Base-by-base conservation (phyloP, 169 alveolate species). In the Theileria orientalis region DNA sequence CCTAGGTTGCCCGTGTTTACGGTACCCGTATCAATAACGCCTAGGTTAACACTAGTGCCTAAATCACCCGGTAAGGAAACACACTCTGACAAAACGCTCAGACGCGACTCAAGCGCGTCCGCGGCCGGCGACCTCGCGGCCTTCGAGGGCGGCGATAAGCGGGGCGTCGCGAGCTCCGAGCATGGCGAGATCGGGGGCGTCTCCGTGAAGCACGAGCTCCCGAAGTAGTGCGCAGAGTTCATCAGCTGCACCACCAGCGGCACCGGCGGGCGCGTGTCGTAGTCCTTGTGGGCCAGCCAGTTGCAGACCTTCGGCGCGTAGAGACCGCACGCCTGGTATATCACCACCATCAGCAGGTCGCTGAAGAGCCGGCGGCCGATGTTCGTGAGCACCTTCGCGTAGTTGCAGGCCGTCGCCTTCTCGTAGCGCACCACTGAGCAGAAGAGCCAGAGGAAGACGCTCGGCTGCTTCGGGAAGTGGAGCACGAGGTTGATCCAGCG, bases 221-320 rank as follows among this genome's bases (percentile, higher is more conserved):
- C 49, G 19, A 59, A 76, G 64, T 69, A 67, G 51, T 78, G 67
- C 30, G 56, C 30, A 40, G 33, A 21, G 49, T 78, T 72, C 49
- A 80, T 70, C 35, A 80, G 35, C n/a, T 66, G 57, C 16, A 80
- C 41, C 49, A 70, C 66, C 7, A 76, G 76, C 27, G 88, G 88
- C 19, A 80, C 49, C 0, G 88, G 88, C 54, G 83, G 79, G 7
- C 61, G 76, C 64, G 72, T 41, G 67, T 80, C 88, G 54, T 72
- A 80, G 1, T 21, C 47, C 21, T 37, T 64, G 33, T 80, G 88
- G 13, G 44, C 69, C 30, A 80, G 40, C 83, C 84, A 80, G 60
- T 72, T 29, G 27, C 88, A 70, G 13, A 72, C 77, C 66, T 80
- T 80, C 64, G 69, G 77, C 64, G 72, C 23, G 33, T 72, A 72